Conservation (phyloP, 768 basidiomycete species). For the Favolaschia claudopus region DNA sequence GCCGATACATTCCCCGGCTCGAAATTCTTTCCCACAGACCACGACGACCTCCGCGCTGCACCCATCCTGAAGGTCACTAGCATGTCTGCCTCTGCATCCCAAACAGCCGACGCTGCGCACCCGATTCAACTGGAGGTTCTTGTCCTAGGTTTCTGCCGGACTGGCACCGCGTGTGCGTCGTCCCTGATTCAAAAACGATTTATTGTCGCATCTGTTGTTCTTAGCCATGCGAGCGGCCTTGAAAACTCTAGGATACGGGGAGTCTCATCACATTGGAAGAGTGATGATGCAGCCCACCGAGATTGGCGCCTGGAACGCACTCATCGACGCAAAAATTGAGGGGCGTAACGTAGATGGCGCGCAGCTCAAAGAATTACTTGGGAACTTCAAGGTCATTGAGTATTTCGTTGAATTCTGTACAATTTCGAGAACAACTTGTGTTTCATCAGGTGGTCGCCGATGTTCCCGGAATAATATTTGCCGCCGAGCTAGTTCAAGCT, state of each 20-base stretch:
- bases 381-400: neutral
- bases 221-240: slow-evolving; percentile 23
- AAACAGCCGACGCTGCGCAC: too few species aligned
- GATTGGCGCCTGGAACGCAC: slow-evolving; percentile 10
- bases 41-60: too few species aligned
- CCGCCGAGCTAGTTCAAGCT: slow-evolving; percentile 6
- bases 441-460: slow-evolving; percentile 13
- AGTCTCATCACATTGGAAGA: slow-evolving; percentile 18
- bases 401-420: neutral
- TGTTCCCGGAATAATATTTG: slow-evolving; percentile 21
- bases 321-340: slow-evolving; percentile 14
- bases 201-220: neutral
- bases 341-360: neutral
- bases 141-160: slow-evolving; percentile 21
- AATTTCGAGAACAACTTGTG: neutral
- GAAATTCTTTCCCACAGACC: too few species aligned
- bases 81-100: too few species aligned
- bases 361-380: slow-evolving; percentile 16
- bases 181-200: neutral
- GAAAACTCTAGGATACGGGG: slow-evolving; percentile 10
- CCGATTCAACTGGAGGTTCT: slow-evolving; percentile 14
- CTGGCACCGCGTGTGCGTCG: slow-evolving; percentile 15
- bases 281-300: slow-evolving; percentile 11
- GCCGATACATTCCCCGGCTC: too few species aligned
- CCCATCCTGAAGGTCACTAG: too few species aligned